Evolutionary conservation across 495 filamentous ascomycete species (phyloP).

Genomic region (Penicillium angulare): DNA sequence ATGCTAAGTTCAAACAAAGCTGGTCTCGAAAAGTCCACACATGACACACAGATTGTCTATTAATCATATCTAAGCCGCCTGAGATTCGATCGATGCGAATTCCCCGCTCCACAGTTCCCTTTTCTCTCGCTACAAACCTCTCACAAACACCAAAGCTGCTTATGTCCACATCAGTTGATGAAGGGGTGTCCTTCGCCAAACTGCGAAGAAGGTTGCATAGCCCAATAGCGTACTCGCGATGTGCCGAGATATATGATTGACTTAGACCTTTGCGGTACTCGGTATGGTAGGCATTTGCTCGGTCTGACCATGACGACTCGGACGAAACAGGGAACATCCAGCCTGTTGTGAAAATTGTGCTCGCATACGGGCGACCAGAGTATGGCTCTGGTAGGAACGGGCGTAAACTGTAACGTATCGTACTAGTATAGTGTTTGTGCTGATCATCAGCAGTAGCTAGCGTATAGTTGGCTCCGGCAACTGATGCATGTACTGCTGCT

Average conservation of each 20-base stretch:
- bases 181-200: not conserved
- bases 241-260: not conserved
- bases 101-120: slow-evolving; percentile 3
- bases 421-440: slow-evolving; percentile 4
- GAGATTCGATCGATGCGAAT: slow-evolving; percentile 3
- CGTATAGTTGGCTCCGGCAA: slow-evolving; percentile 2
- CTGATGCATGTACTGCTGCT: slow-evolving; percentile 4
- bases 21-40: slow-evolving; percentile 5
- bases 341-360: slow-evolving; percentile 4
- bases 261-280: slow-evolving; percentile 5
- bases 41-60: slow-evolving; percentile 3
- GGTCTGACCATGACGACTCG: slow-evolving; percentile 2
- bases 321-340: slow-evolving; percentile 5
- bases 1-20: slow-evolving; percentile 2
- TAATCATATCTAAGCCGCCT: slow-evolving; percentile 1
- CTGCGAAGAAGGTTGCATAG: slow-evolving; percentile 1
- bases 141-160: slow-evolving; percentile 1
- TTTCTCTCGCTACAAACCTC: not conserved
- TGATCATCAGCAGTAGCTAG: slow-evolving; percentile 1
- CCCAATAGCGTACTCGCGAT: slow-evolving; percentile 2
- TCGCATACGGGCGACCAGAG: slow-evolving; percentile 2
- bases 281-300: slow-evolving; percentile 1
- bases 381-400: slow-evolving; percentile 1
- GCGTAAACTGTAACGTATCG: slow-evolving; percentile 3
- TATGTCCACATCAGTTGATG: slow-evolving; percentile 1